phyloP scores from a whole-genome alignment of 163 green algal species.

The Volvox carteri region DNA sequence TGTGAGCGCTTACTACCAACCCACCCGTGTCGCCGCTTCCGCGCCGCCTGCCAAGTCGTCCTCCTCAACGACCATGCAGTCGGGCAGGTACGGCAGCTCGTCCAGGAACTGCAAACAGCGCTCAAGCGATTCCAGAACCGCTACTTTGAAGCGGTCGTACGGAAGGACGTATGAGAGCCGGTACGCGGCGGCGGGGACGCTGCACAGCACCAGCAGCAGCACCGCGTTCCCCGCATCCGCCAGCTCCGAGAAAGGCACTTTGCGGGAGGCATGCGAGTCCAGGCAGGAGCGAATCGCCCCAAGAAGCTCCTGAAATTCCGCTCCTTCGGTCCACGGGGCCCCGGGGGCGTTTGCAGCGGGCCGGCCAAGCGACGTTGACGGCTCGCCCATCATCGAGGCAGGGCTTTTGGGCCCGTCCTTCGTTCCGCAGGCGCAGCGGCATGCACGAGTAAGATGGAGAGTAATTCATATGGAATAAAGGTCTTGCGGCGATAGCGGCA shows the following conservation, averaged over 20 bases:
- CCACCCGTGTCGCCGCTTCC: background rate
- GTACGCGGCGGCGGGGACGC: conserved; percentile 19
- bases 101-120: conserved; percentile 42
- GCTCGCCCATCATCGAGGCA: background rate
- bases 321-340: background rate
- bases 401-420: background rate
- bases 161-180: conserved; percentile 31
- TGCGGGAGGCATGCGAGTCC: background rate
- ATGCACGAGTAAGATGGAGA: too few species aligned
- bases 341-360: background rate
- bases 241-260: conserved; percentile 8
- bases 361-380: background rate
- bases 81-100: conserved; percentile 39
- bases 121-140: conserved; percentile 29
- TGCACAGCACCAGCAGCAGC: conserved; percentile 48
- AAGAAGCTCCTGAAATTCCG: background rate
- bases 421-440: too few species aligned
- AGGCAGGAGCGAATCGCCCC: background rate
- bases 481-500: too few species aligned
- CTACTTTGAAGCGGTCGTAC: conserved; percentile 20
- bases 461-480: too few species aligned
- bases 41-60: conserved; percentile 30
- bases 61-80: conserved; percentile 45
- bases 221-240: background rate
- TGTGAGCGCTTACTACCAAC: too few species aligned